Evolutionary conservation across 1,284 basidiomycete genomes (phyloP).

Genomic region (Papiliotrema terrestris): DNA sequence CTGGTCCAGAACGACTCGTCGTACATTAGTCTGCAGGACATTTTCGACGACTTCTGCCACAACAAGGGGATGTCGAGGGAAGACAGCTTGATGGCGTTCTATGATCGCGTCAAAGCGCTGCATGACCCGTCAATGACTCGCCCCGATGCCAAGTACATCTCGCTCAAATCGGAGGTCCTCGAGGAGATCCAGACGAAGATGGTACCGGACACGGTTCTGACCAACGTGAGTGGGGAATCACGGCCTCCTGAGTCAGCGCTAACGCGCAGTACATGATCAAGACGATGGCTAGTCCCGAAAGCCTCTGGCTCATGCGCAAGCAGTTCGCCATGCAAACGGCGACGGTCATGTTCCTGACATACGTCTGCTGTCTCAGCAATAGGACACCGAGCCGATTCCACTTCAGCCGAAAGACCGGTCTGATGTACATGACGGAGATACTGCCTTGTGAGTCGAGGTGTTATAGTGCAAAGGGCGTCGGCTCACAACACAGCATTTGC

Average conservation of each 20-base stretch:
- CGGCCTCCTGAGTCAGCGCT: not conserved
- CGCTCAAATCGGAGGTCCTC: slow-evolving; percentile 71
- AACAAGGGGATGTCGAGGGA: slow-evolving; percentile 75
- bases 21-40: slow-evolving; percentile 86
- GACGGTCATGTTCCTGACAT: slow-evolving; percentile 88
- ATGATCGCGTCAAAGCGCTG: slow-evolving; percentile 74
- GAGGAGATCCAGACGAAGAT: slow-evolving; percentile 88
- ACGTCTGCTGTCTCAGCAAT: slow-evolving; percentile 77
- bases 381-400: slow-evolving; percentile 83
- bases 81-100: slow-evolving; percentile 78
- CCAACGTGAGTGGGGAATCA: slow-evolving; percentile 59
- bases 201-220: slow-evolving; percentile 83
- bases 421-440: slow-evolving; percentile 86
- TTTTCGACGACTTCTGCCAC: slow-evolving; percentile 87
- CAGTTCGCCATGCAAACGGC: slow-evolving; percentile 92
- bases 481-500: slow-evolving; percentile 48
- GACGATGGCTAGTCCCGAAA: slow-evolving; percentile 77
- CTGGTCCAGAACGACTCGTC: slow-evolving; percentile 89
- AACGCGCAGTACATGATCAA: slow-evolving; percentile 76
- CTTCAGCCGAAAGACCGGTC: slow-evolving; percentile 80
- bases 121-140: slow-evolving; percentile 43
- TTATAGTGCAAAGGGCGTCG: slow-evolving; percentile 1
- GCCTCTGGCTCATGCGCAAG: slow-evolving; percentile 96
- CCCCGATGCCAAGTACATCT: slow-evolving; percentile 31
- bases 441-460: slow-evolving; percentile 62